phyloP scores from a whole-genome alignment of 2,329 filamentous ascomycete species.

The Arthrobotrys megalospora region DNA sequence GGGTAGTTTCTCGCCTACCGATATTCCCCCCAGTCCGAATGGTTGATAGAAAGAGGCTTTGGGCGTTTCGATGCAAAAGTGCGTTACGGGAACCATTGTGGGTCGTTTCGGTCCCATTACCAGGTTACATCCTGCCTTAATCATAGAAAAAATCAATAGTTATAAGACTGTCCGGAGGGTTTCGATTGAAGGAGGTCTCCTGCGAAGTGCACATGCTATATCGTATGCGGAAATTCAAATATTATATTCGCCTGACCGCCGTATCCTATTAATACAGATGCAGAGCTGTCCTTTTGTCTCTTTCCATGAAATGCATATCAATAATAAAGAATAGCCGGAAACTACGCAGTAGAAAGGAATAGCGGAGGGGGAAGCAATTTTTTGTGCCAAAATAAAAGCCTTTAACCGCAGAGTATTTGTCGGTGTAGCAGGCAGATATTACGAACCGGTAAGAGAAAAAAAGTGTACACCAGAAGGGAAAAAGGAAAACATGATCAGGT shows the following conservation, averaged over 20 bases:
- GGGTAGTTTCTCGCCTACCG: too few relatives aligned
- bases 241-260: slow-evolving; percentile 32
- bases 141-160: too few relatives aligned
- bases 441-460: slow-evolving; percentile 29
- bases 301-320: slow-evolving; percentile 45
- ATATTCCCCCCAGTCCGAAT: too few relatives aligned
- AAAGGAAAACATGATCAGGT: neutral
- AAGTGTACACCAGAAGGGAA: slow-evolving; percentile 35
- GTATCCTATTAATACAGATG: slow-evolving; percentile 40
- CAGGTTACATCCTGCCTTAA: too few relatives aligned
- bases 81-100: too few relatives aligned
- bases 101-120: too few relatives aligned
- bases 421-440: slow-evolving; percentile 43
- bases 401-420: slow-evolving; percentile 60
- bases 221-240: slow-evolving; percentile 1
- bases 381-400: slow-evolving; percentile 18
- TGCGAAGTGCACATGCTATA: neutral
- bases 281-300: slow-evolving; percentile 24
- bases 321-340: neutral
- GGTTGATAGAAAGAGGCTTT: too few relatives aligned
- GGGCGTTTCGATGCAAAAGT: too few relatives aligned
- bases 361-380: slow-evolving; percentile 30
- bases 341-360: neutral
- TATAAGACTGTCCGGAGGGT: too few relatives aligned
- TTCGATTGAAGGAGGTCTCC: too few relatives aligned